Base-by-base conservation (phyloP, 768 basidiomycete genomes). In the Tricholoma hemisulphureum region DNA sequence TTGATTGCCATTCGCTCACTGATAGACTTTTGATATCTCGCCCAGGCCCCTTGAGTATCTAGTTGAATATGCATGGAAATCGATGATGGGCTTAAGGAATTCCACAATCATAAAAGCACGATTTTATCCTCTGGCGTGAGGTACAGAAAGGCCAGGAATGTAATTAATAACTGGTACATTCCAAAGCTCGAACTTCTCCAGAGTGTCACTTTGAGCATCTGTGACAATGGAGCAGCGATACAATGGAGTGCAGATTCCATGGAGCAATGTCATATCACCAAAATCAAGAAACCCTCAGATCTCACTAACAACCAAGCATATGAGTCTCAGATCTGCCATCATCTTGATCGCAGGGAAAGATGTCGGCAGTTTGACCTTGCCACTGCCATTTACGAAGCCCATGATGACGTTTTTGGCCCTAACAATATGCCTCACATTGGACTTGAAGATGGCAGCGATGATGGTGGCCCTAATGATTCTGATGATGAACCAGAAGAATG, bases 111-210 rank as follows among this genome's bases (percentile, higher is more conserved):
- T 31, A 31, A 31, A 31, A 10, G 6, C 29, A 31, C 10, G 6
- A 31, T 31, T 31, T 31, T 31, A 31, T 31, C 29, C 10, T 31
- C 29, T 31, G 29, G 29, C 10, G 29, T 31, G 29, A 5, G 29
- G 10, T 31, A 5, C 29, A 31, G 29, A 31, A 31, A 31, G 29
- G 29, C 29, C 10, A 56, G 55, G 24, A 58, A 61, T 4, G 49
- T 6, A 16, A 26, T 60, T 23, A n/a, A 68, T n/a, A 34, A 71
- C 51, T 75, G 67, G 59, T 72, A 53, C 39, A 43, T 43, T 7
- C 41, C 41, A 43, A 43, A 43, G 67, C 18, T 53, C 73, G 29
- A 31, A 31, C 29, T 31, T 10, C 29, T 31, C 29, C 29, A 31
- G 29, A 31, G 29, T 10, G 29, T 31, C 29, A 31, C 29, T 31